These are phyloP conservation scores for Singerocomus inundabilis DNA, from an alignment of 1,284 basidiomycete species.

Conservation along the genomic window DNA sequence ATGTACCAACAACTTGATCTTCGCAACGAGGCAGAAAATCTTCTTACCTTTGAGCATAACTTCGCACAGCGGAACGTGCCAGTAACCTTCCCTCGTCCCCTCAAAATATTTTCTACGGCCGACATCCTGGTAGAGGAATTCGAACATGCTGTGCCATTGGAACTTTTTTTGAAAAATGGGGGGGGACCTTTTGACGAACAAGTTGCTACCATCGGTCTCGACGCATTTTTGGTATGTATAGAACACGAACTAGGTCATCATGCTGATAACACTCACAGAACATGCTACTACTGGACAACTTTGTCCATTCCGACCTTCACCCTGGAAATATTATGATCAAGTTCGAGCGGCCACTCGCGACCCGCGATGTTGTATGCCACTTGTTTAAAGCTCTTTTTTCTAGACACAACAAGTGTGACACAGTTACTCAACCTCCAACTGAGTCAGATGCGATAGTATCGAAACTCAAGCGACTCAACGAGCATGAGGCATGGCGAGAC, in stretches of 20 bases:
- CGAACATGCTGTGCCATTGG: conserved; percentile 90
- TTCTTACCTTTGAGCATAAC: conserved; percentile 83
- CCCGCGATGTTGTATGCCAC: conserved; percentile 56
- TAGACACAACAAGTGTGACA: conserved; percentile 31
- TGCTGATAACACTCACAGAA: conserved; percentile 52
- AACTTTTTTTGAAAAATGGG: conserved; percentile 84
- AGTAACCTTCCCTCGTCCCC: conserved; percentile 88
- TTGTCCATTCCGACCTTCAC: conserved; percentile 93
- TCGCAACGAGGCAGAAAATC: conserved; percentile 86
- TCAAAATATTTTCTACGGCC: conserved; percentile 75
- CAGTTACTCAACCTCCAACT: conserved; percentile 36
- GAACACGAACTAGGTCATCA: conserved; percentile 5
- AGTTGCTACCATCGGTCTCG: conserved; percentile 90
- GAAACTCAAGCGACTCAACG: conserved; percentile 55
- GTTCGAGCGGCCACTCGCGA: conserved; percentile 80
- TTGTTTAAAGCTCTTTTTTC: conserved; percentile 46
- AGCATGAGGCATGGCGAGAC: conserved; percentile 67
- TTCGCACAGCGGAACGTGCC: conserved; percentile 79
- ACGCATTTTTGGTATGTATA: conserved; percentile 84
- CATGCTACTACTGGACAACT: conserved; percentile 98
- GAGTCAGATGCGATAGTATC: conserved; percentile 72
- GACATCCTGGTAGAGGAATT: conserved; percentile 92
- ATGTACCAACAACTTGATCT: conserved; percentile 96
- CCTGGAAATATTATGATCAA: conserved; percentile 98
- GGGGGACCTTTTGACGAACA: conserved; percentile 89